phyloP scores from a whole-genome alignment of 129 eudicot genomes.

The Lactuca sativa region DNA sequence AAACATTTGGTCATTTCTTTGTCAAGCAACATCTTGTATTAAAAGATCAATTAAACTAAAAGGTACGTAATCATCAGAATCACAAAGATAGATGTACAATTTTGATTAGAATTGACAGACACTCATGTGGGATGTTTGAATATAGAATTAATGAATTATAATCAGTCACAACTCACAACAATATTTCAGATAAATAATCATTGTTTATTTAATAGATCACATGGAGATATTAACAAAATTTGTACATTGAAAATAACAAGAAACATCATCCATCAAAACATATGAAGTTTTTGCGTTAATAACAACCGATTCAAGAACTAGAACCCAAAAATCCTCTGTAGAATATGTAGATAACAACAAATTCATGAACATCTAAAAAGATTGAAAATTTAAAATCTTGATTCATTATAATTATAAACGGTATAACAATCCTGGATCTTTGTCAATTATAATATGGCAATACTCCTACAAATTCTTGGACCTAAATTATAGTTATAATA shows the following conservation, averaged over 20 bases:
- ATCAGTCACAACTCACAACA: slow-evolving; percentile 22
- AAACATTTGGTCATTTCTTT: slow-evolving; percentile 26
- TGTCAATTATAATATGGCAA: slow-evolving; percentile 25
- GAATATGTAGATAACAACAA: slow-evolving; percentile 1
- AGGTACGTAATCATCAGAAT: slow-evolving; percentile 10
- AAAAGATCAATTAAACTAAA: not conserved
- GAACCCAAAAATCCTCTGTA: not conserved
- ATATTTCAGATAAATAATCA: slow-evolving; percentile 15
- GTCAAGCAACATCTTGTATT: slow-evolving; percentile 30
- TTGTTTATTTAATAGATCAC: slow-evolving; percentile 19
- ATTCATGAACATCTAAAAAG: slow-evolving; percentile 12
- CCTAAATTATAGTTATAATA: slow-evolving; percentile 26
- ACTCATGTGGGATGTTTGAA: slow-evolving; percentile 1
- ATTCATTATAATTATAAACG: slow-evolving; percentile 23
- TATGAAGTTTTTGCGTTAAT: slow-evolving; percentile 2
- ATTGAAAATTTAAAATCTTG: slow-evolving; percentile 7
- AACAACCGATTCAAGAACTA: not conserved
- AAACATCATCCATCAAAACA: slow-evolving; percentile 12
- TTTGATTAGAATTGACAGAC: slow-evolving; percentile 8
- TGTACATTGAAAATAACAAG: slow-evolving; percentile 5
- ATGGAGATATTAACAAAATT: slow-evolving; percentile 16
- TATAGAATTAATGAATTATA: slow-evolving; percentile 26
- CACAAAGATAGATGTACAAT: slow-evolving; percentile 6
- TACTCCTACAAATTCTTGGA: slow-evolving; percentile 34
- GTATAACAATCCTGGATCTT: slow-evolving; percentile 29